Base-by-base conservation (phyloP, 169 alveolate species). In the Cryptosporidium parvum region DNA sequence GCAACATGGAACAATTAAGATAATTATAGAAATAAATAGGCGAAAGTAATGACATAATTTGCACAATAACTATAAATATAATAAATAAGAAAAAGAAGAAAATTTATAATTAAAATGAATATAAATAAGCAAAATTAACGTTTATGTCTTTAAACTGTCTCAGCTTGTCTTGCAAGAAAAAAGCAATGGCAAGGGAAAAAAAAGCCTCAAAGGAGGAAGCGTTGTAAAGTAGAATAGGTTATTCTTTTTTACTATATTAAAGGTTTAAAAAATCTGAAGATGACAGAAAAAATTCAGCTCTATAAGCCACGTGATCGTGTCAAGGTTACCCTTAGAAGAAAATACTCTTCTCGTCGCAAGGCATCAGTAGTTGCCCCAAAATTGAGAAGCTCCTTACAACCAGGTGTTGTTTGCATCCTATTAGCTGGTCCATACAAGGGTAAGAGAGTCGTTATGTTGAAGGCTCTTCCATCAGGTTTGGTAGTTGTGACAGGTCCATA, bases 391-490 rank as follows among this genome's bases (percentile, higher is more conserved):
- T 95, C 96, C 42, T 92, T 97, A 61, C 92, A 91, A 70, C 97
- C 98, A 39, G 99, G 98, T 35, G 95, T 96, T 52, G 98, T 98
- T n/a, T 95, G 97, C 84, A 97, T 98, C 62, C 92, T 98, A 75
- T 94, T 98, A 45, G 93, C 98, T 68, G 99, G 99, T 62, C 96
- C 97, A 92, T 97, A 96, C 97, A 94, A 97, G 92, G 99, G 99
- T 75, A 96, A 97, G 92, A 97, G 99, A 84, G 99, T 97, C 39
- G 98, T 98, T 35, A 97, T 96, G 95, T 93, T 98, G 85, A 97
- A 98, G 97, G 96, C 96, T 86, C 93, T 97, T 86, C 75, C 92
- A 56, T 95, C 99, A 31, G 99, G 99, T 37, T 92, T 97, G 84
- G 92, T 97, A 75, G 95, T 97, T 58, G 99, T 98, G 44, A 96